Conservation (phyloP, 352 stramenopile species). For the Globisporangium canariense region DNA sequence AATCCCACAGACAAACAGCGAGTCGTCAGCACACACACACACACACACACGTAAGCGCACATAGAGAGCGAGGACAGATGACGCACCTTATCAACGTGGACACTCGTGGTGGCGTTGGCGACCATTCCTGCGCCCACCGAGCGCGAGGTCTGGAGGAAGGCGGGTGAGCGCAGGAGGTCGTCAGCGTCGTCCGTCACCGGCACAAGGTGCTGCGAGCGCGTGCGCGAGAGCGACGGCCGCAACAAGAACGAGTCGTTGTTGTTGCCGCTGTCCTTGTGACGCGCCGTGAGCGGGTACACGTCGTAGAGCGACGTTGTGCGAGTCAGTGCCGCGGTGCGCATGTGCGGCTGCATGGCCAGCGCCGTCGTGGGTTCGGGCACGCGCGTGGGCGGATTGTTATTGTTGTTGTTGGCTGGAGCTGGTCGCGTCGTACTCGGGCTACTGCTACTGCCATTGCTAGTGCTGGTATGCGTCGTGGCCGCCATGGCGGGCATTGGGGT, state of each 20-base stretch:
- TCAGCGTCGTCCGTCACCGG: constrained; percentile 9
- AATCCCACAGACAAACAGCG: background rate
- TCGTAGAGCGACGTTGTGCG: constrained; percentile 49
- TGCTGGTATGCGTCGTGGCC: background rate
- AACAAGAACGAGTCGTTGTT: constrained; percentile 8
- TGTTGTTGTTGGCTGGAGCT: background rate
- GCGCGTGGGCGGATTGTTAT: background rate
- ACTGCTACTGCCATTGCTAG: background rate
- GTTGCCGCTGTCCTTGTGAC: constrained; percentile 2
- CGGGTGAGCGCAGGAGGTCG: constrained; percentile 14
- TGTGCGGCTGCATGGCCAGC: constrained; percentile 9
- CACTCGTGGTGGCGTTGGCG: background rate
- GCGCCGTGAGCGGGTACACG: constrained; percentile 57
- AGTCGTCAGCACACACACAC: background rate
- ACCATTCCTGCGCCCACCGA: constrained; percentile 8
- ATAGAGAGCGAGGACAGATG: background rate
- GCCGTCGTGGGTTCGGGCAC: constrained; percentile 2
- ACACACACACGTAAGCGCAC: background rate
- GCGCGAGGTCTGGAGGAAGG: constrained; percentile 20
- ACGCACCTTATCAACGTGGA: constrained; percentile 14
- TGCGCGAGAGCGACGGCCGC: constrained; percentile 28
- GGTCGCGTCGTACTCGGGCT: background rate
- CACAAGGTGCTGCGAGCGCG: constrained; percentile 20
- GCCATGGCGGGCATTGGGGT: background rate
- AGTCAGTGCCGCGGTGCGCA: constrained; percentile 4